Evolutionary conservation across 345 rosid species (phyloP), one percentile per base, ranked within the genome.

Genomic region (Acer campestre): DNA sequence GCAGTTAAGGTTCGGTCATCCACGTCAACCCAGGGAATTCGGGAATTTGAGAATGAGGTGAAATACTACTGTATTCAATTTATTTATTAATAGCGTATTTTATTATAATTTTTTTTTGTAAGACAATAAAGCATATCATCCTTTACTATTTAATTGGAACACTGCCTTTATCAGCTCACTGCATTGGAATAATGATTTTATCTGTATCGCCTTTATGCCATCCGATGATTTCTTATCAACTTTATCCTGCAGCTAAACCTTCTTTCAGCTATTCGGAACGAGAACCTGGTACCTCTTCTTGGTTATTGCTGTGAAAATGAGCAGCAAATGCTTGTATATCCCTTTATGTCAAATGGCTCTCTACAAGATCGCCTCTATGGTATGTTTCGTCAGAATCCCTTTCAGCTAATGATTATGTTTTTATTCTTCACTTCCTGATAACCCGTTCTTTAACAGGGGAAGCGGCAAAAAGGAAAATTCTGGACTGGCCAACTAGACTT

Each of bases 281-380:
- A 89, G 72, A 89, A 88, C 70, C 79, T 91, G 76, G 92, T 91
- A 56, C 93, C 92, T 67, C 90, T 91, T 78, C 85, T 91, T 46
- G 95, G 95, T 77, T 88, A 82, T 68, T 91, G 92, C 44, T 72
- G 86, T 17, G 95, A 91, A 74, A 84, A 86, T 59, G 95, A 91
- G 63, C 93, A 91, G 70, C 95, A 89, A 80, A 91, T 88, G 25
- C 89, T 91, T 13, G 89, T 91, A 51, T 91, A 91, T 80, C 92
- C 92, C 56, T 89, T 88, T 59, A 91, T 91, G 93, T 89, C 92
- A 61, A 88, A 89, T 82, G 95, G 95, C 73, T 89, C 95, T 71
- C 83, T 88, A 59, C 92, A 86, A 78, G 95, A 88, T 81, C 90
- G 93, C 66, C 93, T 91, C 71, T 88, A 89, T 27, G 93, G 95